These are phyloP conservation scores for Tetragonia tetragonoides DNA, from an alignment of 148 eudicot species.

Conservation along the genomic window DNA sequence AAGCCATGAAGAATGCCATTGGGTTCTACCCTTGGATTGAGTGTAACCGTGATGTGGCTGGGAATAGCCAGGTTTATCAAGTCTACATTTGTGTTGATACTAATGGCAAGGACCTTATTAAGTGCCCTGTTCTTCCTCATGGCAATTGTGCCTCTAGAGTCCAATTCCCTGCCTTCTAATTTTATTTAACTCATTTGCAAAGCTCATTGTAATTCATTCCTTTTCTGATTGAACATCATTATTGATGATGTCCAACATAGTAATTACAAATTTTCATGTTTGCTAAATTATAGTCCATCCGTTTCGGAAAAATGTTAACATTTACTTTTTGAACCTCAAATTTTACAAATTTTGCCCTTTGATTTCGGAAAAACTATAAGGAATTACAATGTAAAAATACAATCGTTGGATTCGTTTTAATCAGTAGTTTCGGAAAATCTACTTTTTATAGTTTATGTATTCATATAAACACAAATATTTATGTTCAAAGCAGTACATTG, in stretches of 20 bases:
- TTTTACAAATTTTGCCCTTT: no score
- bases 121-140: constrained; percentile 36
- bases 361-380: no score
- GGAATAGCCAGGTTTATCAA: constrained; percentile 72
- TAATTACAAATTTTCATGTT: neutral
- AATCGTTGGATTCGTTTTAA: no score
- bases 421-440: no score
- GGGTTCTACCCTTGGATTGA: constrained; percentile 65
- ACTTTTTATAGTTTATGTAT: no score
- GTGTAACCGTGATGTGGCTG: constrained; percentile 60
- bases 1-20: constrained; percentile 42
- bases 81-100: constrained; percentile 53
- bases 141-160: constrained; percentile 50
- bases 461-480: no score
- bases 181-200: neutral
- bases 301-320: no score
- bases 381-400: no score
- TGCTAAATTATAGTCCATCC: neutral
- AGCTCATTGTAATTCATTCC: neutral
- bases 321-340: no score
- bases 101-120: constrained; percentile 32
- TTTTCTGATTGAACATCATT: neutral
- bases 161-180: constrained; percentile 58
- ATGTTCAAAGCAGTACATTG: no score
- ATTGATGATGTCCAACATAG: no score